A percentile compares a stretch with the other conserved stretches of the same genome.
phyloP scores from a whole-genome alignment of 2,329 filamentous ascomycete species.

The Monosporascus cannonballus region DNA sequence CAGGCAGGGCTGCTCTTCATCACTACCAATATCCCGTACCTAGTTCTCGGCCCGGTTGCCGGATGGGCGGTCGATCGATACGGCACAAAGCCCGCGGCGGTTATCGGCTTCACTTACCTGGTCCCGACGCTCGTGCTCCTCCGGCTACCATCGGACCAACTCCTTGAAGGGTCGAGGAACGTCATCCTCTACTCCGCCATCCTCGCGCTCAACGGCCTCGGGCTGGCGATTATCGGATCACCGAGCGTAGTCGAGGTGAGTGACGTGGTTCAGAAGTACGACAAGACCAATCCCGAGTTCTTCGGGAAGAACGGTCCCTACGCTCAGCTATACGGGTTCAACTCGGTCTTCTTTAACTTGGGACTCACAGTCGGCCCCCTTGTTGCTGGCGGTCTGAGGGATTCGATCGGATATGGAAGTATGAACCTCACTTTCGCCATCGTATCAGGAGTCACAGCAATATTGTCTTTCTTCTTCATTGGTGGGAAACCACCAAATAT shows the following conservation, averaged over 20 bases:
- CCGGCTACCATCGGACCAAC: conserved; percentile 45
- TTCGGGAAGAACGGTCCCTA: conserved; percentile 54
- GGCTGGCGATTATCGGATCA: conserved; percentile 46
- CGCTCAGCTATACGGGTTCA: conserved; percentile 60
- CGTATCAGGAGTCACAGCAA: conserved; percentile 36
- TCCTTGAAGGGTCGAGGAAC: conserved; percentile 11
- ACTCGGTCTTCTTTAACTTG: conserved; percentile 54
- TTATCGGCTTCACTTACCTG: conserved; percentile 45
- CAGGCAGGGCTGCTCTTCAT: conserved; percentile 31
- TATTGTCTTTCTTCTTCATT: conserved; percentile 37
- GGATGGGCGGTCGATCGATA: conserved; percentile 31
- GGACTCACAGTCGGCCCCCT: conserved; percentile 57
- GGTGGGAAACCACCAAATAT: conserved; percentile 31
- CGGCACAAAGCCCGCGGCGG: conserved; percentile 27
- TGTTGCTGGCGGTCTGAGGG: conserved; percentile 44
- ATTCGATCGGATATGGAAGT: conserved; percentile 49
- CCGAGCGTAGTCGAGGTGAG: conserved; percentile 52
- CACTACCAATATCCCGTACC: conserved; percentile 29
- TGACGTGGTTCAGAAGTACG: conserved; percentile 47
- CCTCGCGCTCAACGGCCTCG: conserved; percentile 40
- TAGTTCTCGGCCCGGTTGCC: conserved; percentile 26
- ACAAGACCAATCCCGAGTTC: conserved; percentile 46
- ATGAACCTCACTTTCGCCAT: conserved; percentile 47
- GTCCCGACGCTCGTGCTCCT: conserved; percentile 54
- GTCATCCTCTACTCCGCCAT: conserved; percentile 19